Conservation (phyloP, 2,329 filamentous ascomycete species). For the Talaromyces sp. region DNA sequence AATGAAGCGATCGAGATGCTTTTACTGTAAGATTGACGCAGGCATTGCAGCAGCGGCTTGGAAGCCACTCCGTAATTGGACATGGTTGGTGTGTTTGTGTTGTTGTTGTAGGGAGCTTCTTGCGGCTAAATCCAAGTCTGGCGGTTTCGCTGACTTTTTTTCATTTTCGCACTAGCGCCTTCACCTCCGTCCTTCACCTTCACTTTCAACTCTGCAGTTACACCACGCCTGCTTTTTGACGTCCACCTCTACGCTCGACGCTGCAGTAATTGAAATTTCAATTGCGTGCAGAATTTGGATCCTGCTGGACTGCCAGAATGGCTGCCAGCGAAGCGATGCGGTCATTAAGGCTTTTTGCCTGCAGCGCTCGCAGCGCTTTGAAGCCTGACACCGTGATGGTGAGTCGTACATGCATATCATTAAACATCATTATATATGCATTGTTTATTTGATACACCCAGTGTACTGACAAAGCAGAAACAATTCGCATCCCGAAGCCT, state of each 20-base stretch:
- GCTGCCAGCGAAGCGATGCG: constrained; percentile 30
- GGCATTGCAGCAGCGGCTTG: constrained; percentile 37
- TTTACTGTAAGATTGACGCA: constrained; percentile 30
- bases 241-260: not conserved
- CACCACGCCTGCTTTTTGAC: not conserved
- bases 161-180: constrained; percentile 22
- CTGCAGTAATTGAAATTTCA: not conserved
- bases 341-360: constrained; percentile 32
- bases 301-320: constrained; percentile 21
- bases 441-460: not conserved
- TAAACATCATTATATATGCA: not conserved
- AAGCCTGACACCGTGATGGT: constrained; percentile 32
- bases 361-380: constrained; percentile 29
- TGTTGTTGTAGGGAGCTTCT: not conserved
- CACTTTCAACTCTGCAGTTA: constrained; percentile 13
- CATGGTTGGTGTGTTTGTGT: constrained; percentile 16
- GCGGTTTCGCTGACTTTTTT: constrained; percentile 22
- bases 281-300: not conserved
- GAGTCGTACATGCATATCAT: constrained; percentile 9
- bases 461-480: constrained; percentile 34
- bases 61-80: constrained; percentile 38
- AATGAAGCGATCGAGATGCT: constrained; percentile 27
- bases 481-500: constrained; percentile 37
- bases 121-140: not conserved
- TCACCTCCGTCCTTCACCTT: constrained; percentile 21